These are phyloP conservation scores for Zymoseptoria ardabiliae DNA, from an alignment of 2,329 filamentous ascomycete genomes.

Conservation along the genomic window DNA sequence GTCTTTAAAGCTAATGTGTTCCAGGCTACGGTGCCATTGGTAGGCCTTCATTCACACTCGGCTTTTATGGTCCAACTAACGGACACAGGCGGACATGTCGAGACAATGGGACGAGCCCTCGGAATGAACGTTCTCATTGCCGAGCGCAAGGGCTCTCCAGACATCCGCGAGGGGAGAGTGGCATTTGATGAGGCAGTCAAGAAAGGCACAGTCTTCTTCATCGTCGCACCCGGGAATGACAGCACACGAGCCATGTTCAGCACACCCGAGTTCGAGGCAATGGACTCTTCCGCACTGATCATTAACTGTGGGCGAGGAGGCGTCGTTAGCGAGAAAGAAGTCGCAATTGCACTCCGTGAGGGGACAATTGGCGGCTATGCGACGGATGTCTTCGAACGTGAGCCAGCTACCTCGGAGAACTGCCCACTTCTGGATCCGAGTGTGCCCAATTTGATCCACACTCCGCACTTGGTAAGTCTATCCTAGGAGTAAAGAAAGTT, in stretches of 20 bases:
- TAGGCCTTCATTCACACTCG: neutral
- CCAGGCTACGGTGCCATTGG: neutral
- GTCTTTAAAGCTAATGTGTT: neutral
- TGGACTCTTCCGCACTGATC: constrained; percentile 40
- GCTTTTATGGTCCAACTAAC: neutral
- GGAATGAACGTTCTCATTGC: constrained; percentile 45
- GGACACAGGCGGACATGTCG: constrained; percentile 37
- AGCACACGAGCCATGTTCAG: constrained; percentile 21
- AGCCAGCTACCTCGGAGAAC: constrained; percentile 40
- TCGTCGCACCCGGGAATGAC: constrained; percentile 24
- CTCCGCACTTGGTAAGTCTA: constrained; percentile 38
- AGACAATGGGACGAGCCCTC: constrained; percentile 37
- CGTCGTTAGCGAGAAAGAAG: constrained; percentile 44
- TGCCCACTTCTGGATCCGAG: constrained; percentile 39
- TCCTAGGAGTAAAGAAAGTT: neutral
- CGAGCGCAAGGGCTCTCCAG: constrained; percentile 36
- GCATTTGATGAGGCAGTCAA: constrained; percentile 33
- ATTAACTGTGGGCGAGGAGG: constrained; percentile 46
- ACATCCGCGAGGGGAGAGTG: constrained; percentile 25
- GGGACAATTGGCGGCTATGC: constrained; percentile 42
- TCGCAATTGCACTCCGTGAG: constrained; percentile 40
- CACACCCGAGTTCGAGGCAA: constrained; percentile 36
- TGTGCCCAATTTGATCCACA: constrained; percentile 45
- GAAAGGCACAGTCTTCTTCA: constrained; percentile 33
- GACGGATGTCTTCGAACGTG: constrained; percentile 43